Percentiles rank a stretch among this genome's conserved stretches.
Evolutionary conservation across 139 green algal species (phyloP).

Genomic region (Chloropicon primus): DNA sequence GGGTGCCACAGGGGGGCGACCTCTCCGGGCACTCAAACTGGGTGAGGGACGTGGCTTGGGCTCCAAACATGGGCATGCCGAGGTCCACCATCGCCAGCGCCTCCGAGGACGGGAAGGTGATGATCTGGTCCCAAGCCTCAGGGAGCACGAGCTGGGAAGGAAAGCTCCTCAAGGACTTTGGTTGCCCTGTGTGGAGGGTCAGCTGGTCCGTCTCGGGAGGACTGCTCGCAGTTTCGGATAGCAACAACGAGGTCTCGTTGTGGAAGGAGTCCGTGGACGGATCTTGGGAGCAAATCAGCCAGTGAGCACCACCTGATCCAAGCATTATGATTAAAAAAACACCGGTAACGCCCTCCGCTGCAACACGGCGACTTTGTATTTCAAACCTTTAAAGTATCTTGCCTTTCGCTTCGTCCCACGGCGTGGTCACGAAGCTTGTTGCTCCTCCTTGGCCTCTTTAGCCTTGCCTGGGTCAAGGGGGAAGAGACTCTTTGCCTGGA

Average conservation of each 20-base stretch:
- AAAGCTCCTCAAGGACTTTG: constrained; percentile 13
- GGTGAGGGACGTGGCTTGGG: constrained; percentile 90
- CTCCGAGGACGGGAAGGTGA: constrained; percentile 81
- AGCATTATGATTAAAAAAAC: not conserved
- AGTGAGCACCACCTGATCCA: not conserved
- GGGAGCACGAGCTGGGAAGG: constrained; percentile 36
- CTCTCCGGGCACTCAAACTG: constrained; percentile 73
- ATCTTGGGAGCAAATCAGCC: constrained; percentile 69
- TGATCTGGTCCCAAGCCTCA: constrained; percentile 61
- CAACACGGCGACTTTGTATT: too few species aligned
- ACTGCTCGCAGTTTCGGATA: constrained; percentile 74
- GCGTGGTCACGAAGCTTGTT: too few species aligned
- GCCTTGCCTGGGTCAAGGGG: too few species aligned
- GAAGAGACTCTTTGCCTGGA: too few species aligned
- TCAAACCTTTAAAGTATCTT: too few species aligned
- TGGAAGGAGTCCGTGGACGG: constrained; percentile 92
- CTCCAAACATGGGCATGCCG: constrained; percentile 72
- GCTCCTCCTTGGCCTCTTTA: too few species aligned
- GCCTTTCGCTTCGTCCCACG: too few species aligned
- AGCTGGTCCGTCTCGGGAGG: constrained; percentile 83
- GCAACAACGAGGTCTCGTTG: constrained; percentile 61
- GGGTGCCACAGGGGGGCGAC: constrained; percentile 47
- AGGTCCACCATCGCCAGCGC: constrained; percentile 74
- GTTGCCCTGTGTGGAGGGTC: constrained; percentile 72
- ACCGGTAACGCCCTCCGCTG: not conserved